Conservation (phyloP, 495 filamentous ascomycete genomes). For the Aspergillus sclerotiicarbonarius region DNA sequence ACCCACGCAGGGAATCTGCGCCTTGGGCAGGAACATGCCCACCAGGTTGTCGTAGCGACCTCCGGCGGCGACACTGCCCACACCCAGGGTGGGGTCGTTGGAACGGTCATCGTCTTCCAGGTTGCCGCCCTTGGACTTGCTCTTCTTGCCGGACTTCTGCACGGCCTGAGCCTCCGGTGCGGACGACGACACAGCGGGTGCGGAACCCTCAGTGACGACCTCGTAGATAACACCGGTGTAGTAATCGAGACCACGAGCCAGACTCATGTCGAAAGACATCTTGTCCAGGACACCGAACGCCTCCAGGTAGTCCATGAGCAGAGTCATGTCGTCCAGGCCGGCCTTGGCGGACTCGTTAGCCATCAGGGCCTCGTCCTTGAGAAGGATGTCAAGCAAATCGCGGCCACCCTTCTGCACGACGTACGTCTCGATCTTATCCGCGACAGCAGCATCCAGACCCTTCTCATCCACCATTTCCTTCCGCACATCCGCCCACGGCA, state of each 20-base stretch:
- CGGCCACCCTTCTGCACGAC: conserved; percentile 64
- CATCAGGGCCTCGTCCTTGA: conserved; percentile 58
- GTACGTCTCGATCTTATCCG: conserved; percentile 83
- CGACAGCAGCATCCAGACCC: conserved; percentile 67
- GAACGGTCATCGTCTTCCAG: conserved; percentile 76
- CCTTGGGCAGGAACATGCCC: conserved; percentile 85
- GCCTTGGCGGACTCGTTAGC: conserved; percentile 70
- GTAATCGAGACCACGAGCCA: conserved; percentile 88
- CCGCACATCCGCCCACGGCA: conserved; percentile 83
- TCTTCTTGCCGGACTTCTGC: conserved; percentile 56
- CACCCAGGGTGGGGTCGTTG: conserved; percentile 76
- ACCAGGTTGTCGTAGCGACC: conserved; percentile 93
- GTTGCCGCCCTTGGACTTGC: conserved; percentile 48
- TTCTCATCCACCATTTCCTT: conserved; percentile 95
- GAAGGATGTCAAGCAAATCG: conserved; percentile 67
- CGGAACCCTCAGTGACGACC: conserved; percentile 80
- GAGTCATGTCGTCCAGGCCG: conserved; percentile 77
- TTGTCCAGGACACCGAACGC: conserved; percentile 67
- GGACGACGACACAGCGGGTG: conserved; percentile 50
- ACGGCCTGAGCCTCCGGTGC: conserved; percentile 46
- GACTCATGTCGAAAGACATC: conserved; percentile 77
- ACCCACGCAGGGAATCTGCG: conserved; percentile 86
- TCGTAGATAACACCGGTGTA: conserved; percentile 93
- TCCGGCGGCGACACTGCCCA: conserved; percentile 85
- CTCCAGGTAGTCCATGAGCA: conserved; percentile 79